These are phyloP conservation scores for Globisporangium ultimum DNA, from an alignment of 352 stramenopile genomes.

Conservation along the genomic window DNA sequence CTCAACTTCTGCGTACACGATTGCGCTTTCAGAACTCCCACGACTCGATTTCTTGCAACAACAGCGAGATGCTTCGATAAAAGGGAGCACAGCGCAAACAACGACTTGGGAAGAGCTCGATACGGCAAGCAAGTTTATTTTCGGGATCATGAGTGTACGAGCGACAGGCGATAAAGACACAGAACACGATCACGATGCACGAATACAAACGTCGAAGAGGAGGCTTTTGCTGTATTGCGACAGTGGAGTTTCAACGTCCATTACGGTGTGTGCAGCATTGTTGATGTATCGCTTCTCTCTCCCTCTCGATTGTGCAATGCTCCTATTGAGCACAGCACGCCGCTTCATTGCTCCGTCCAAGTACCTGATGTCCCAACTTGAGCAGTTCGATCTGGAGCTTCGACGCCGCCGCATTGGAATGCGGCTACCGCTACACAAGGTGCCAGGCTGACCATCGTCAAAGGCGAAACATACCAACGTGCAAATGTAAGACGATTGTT, in stretches of 20 bases:
- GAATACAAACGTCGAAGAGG: neutral
- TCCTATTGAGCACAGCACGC: slow-evolving; percentile 13
- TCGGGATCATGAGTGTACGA: neutral
- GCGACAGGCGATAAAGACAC: slow-evolving; percentile 16
- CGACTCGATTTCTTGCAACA: slow-evolving; percentile 3
- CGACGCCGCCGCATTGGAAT: neutral
- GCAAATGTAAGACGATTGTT: neutral
- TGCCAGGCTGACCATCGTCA: neutral
- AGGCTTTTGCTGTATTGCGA: slow-evolving; percentile 34
- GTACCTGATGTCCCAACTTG: slow-evolving; percentile 16
- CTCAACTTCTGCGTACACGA: slow-evolving; percentile 9
- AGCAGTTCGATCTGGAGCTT: slow-evolving; percentile 8
- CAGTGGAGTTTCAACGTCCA: slow-evolving; percentile 20
- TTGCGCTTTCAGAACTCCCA: slow-evolving; percentile 9
- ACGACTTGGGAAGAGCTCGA: slow-evolving; percentile 11
- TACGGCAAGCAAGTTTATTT: slow-evolving; percentile 6
- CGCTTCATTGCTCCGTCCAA: slow-evolving; percentile 9
- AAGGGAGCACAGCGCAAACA: neutral
- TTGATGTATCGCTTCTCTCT: slow-evolving; percentile 33
- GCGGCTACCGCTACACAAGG: slow-evolving; percentile 3
- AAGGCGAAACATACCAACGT: neutral
- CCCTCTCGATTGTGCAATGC: slow-evolving; percentile 18
- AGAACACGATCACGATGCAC: neutral
- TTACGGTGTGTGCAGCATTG: slow-evolving; percentile 29
- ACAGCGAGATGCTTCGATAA: neutral